phyloP scores from a whole-genome alignment of 495 filamentous ascomycete genomes.

The Aspergillus panamensis region DNA sequence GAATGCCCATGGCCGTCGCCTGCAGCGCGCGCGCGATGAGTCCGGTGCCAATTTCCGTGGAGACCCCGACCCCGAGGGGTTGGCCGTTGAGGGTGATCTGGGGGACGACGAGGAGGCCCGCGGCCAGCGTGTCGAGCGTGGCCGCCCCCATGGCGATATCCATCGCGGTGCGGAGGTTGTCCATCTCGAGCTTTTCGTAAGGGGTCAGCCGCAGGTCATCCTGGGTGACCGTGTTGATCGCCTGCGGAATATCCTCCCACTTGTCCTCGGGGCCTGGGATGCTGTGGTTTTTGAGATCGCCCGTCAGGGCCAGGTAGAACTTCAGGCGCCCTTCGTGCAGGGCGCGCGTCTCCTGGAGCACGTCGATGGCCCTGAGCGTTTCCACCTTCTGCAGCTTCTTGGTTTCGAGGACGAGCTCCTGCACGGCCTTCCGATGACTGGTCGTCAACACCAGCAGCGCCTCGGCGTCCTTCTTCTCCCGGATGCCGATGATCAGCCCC shows the following conservation, averaged over 20 bases:
- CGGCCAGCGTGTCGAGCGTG: background rate
- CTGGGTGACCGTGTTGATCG: background rate
- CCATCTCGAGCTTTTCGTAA: conserved; percentile 6
- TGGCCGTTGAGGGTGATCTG: background rate
- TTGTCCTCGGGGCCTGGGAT: background rate
- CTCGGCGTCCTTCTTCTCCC: conserved; percentile 26
- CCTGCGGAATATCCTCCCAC: conserved; percentile 16
- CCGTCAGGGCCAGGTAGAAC: conserved; percentile 18
- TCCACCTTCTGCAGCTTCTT: conserved; percentile 16
- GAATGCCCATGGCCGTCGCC: background rate
- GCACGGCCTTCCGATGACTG: background rate
- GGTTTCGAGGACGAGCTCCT: conserved; percentile 27
- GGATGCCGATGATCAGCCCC: conserved; percentile 13
- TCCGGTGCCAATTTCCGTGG: background rate
- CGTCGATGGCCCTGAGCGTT: conserved; percentile 14
- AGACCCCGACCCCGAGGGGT: conserved; percentile 10
- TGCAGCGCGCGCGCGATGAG: background rate
- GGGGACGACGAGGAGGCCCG: background rate
- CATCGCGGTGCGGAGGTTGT: background rate
- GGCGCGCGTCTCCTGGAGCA: conserved; percentile 14
- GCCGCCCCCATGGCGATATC: background rate
- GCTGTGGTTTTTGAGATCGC: background rate
- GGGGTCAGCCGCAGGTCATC: conserved; percentile 10
- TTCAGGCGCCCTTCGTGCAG: conserved; percentile 7
- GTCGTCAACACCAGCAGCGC: conserved; percentile 3